Evolutionary conservation across 2,329 filamentous ascomycete genomes (phyloP).

Genomic region (Nigrospora osmanthi): DNA sequence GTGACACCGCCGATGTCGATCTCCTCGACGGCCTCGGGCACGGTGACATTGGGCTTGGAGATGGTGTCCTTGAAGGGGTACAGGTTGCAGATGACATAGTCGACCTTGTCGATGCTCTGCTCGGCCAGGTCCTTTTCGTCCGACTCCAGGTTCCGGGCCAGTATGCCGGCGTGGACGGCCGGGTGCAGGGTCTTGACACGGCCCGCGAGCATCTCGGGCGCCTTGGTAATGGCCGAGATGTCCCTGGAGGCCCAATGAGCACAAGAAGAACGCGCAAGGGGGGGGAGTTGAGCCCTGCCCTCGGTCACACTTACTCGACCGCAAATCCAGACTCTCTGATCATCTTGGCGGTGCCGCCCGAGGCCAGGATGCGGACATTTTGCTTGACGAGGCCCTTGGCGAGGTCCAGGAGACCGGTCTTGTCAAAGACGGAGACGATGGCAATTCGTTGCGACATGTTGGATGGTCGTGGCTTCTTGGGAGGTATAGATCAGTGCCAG

Average conservation of each 20-base stretch:
- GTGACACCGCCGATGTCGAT: constrained; percentile 98
- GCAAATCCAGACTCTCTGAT: constrained; percentile 93
- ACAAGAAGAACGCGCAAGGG: neutral
- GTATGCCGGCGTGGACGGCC: constrained; percentile 82
- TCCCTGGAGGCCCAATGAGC: constrained; percentile 49
- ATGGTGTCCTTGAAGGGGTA: constrained; percentile 99
- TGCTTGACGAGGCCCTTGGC: constrained; percentile 85
- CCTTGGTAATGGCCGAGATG: constrained; percentile 93
- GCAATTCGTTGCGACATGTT: constrained; percentile 57
- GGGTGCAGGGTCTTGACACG: constrained; percentile 95
- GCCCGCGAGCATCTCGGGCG: constrained; percentile 79
- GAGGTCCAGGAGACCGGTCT: constrained; percentile 89
- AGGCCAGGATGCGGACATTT: constrained; percentile 87
- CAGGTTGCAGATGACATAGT: constrained; percentile 95
- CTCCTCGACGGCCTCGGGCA: constrained; percentile 95
- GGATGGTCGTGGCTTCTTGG: neutral
- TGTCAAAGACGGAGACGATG: constrained; percentile 97
- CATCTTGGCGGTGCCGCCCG: constrained; percentile 91
- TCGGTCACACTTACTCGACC: constrained; percentile 65
- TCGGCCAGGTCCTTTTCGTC: constrained; percentile 96
- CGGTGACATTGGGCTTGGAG: constrained; percentile 92
- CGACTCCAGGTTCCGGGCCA: constrained; percentile 86
- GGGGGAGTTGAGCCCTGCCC: neutral
- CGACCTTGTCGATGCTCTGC: constrained; percentile 91
- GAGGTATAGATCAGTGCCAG: no score